Base-by-base conservation (phyloP, 169 alveolate species). In the Cryptosporidium parvum region DNA sequence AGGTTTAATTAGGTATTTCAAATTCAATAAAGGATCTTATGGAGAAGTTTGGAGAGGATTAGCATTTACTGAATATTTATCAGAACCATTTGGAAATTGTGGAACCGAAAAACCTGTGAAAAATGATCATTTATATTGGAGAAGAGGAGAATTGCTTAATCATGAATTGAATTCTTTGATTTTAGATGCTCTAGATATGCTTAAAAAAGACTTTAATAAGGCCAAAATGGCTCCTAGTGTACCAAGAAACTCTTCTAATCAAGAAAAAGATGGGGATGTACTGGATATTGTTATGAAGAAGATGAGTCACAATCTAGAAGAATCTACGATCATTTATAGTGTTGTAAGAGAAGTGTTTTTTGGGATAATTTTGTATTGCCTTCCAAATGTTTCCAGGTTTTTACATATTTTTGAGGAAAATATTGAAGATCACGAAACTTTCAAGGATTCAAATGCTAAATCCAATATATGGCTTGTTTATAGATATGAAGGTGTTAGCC, bases 1-100 rank as follows among this genome's bases (percentile, higher is more conserved):
- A 39, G 89, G 89, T 29, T 26, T 80, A 29, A 65, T 80, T 26
- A 37, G 75, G 53, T 80, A 80, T 35, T 80, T 48, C 26, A 80
- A 80, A 65, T 61, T 80, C n/a, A 65, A 65, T 31, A 80, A 65
- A 39, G 89, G 89, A 18, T 62, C 89, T 21, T 80, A 33, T 26
- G 89, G 89, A n/a, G 89, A 80, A 65, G 89, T 80, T 23, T 80
- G 89, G 89, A 33, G 89, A 31, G 89, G 89, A 31, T 48, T 80
- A 18, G 89, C 80, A 62, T 80, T 80, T 44, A 80, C 75, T 35
- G 75, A 80, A 62, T 80, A 59, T 62, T 62, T 80, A 21, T 31
- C 48, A 16, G 68, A 65, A 33, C 75, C 75, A 21, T 80, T 61
- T 26, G 89, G 89, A 1, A 48, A 80, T 39, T 80, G 89, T 65